phyloP scores from a whole-genome alignment of 2,329 filamentous ascomycete genomes.

The Cadophora gregata region DNA sequence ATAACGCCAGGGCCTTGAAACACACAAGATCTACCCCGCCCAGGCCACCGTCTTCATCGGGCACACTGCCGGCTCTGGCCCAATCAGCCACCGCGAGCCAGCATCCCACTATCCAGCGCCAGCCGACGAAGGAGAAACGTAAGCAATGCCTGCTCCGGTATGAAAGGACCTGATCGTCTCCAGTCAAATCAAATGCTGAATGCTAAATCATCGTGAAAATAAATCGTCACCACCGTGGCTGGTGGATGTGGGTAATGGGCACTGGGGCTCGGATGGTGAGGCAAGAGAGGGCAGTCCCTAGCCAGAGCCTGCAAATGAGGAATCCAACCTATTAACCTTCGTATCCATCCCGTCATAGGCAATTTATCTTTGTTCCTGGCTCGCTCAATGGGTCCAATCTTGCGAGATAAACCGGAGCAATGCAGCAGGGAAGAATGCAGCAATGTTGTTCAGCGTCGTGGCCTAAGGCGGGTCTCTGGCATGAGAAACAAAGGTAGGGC shows the following conservation, averaged over 20 bases:
- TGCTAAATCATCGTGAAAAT: neutral
- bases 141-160: slow-evolving; percentile 33
- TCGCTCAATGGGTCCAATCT: slow-evolving; percentile 1
- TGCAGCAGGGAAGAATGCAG: slow-evolving; percentile 22
- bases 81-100: slow-evolving; percentile 12
- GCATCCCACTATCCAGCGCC: neutral
- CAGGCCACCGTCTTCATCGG: slow-evolving; percentile 11
- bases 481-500: neutral
- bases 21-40: slow-evolving; percentile 30
- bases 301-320: neutral
- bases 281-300: neutral
- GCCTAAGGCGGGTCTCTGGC: slow-evolving; percentile 13
- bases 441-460: neutral
- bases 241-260: neutral
- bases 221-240: slow-evolving; percentile 16
- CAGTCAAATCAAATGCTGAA: slow-evolving; percentile 16
- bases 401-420: slow-evolving; percentile 16
- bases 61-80: slow-evolving; percentile 15
- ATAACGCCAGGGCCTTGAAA: slow-evolving; percentile 34
- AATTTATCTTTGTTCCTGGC: slow-evolving; percentile 4
- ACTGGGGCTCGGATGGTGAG: neutral
- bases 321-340: slow-evolving; percentile 2
- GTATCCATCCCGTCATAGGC: slow-evolving; percentile 11
- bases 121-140: slow-evolving; percentile 25
- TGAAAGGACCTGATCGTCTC: slow-evolving; percentile 36